phyloP scores from a whole-genome alignment of 108 stramenopile species.

The Cylindrotheca fusiformis region DNA sequence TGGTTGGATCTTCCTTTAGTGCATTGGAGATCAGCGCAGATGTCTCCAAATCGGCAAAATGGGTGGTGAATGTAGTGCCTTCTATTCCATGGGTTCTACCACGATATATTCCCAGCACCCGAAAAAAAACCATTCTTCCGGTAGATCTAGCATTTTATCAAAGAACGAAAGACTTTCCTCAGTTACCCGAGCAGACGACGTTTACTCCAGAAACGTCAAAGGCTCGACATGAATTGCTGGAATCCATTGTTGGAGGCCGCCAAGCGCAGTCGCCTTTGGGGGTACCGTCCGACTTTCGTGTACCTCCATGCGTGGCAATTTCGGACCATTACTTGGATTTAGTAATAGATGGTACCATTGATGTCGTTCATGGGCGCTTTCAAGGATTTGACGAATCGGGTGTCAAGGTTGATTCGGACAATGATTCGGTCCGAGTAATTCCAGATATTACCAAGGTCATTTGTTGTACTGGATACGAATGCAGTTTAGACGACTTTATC shows the following conservation, averaged over 20 bases:
- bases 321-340: conserved; percentile 64
- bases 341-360: conserved; percentile 41
- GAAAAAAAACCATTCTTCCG: conserved; percentile 38
- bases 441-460: conserved; percentile 43
- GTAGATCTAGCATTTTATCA: conserved; percentile 57
- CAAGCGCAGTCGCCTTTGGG: conserved; percentile 44
- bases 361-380: conserved; percentile 48
- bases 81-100: conserved; percentile 68
- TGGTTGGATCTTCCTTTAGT: conserved; percentile 61
- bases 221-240: conserved; percentile 31
- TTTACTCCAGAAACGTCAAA: conserved; percentile 36
- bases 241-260: conserved; percentile 38
- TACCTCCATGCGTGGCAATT: conserved; percentile 54
- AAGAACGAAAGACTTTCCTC: conserved; percentile 37
- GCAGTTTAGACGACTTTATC: conserved; percentile 36
- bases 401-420: neutral
- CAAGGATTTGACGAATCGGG: conserved; percentile 32
- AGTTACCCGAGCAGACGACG: conserved; percentile 24
- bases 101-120: conserved; percentile 49
- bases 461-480: conserved; percentile 54
- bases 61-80: conserved; percentile 48
- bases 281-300: conserved; percentile 42
- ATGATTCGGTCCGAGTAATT: neutral
- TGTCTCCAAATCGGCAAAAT: conserved; percentile 39
- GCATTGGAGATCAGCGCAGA: conserved; percentile 69